Evolutionary conservation across 768 basidiomycete genomes (phyloP), one percentile per base, ranked within the genome.

Genomic region (Saitozyma podzolica): DNA sequence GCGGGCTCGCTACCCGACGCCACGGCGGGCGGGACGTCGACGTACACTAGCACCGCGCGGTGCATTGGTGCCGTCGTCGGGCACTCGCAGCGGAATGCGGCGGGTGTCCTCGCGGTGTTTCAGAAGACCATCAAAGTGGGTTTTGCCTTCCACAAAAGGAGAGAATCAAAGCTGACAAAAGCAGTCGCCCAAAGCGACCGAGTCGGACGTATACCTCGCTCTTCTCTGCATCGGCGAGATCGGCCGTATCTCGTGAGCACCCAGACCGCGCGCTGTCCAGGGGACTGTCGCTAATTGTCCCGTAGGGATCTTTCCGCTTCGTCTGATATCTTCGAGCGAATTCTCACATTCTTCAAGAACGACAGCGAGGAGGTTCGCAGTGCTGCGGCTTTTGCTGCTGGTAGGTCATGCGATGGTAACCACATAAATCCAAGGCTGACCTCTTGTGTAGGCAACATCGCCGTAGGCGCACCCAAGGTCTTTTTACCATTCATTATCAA

Each of bases 381-480:
- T 41, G 91, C 94, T 42, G 94, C 95, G 42, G 92, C 96, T 0
- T 97, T 97, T 71, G 91, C 96, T 55, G 90, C 90, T 41, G 92
- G 92, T 88, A 70, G 62, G 84, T 73, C 17, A 29, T 54, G 16
- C 5, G 6, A 19, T 47, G 29, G 29, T 29, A 29, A 29, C 29
- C 29, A 29, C 29, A 29, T 5, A 5, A 5, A 29, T 2, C 29
- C n/a, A 47, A 13, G 45, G 45, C 45, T 47, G 45, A 13, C 45
- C 45, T 47, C 45, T 45, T 2, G 17, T 29, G 17, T n/a, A 89
- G 93, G 94, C 43, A 98, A 97, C 76, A 90, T 99, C 54, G 91
- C 94, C 11, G 94, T 97, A 47, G 96, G 96, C 6, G 95, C 92
- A 71, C 82, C 94, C 20, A 86, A 87, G 11, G 85, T 88, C 71